phyloP scores from a whole-genome alignment of 176 grass and related monocot genomes.

The Thalia dealbata region DNA sequence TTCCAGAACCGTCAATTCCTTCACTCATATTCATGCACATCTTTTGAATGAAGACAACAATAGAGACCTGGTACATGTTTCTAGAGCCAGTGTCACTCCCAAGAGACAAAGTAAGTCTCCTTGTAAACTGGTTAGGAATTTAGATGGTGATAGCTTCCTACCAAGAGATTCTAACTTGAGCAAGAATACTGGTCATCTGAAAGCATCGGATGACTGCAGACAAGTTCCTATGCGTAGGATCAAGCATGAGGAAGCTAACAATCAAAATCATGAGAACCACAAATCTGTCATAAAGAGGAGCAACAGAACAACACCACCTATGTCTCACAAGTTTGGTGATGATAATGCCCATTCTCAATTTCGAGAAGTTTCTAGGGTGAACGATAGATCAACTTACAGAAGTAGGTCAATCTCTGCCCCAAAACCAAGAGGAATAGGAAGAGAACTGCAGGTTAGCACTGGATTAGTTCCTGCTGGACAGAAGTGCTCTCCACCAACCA shows the following conservation, averaged over 20 bases:
- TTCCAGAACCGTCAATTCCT: conserved; percentile 22
- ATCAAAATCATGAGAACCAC: conserved; percentile 23
- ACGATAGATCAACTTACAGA: conserved; percentile 28
- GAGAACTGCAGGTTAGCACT: conserved; percentile 29
- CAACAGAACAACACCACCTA: conserved; percentile 35
- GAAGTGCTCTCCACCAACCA: conserved; percentile 18
- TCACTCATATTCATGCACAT: conserved; percentile 1
- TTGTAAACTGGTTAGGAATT: conserved; percentile 22
- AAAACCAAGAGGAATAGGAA: conserved; percentile 28
- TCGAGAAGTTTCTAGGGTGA: conserved; percentile 9
- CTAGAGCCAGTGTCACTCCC: not conserved
- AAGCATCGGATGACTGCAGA: not conserved
- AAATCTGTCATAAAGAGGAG: conserved; percentile 34
- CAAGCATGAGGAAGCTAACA: conserved; percentile 27
- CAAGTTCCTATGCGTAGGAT: conserved; percentile 30
- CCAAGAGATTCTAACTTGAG: conserved; percentile 13
- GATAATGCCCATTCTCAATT: conserved; percentile 30
- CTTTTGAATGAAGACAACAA: conserved; percentile 10
- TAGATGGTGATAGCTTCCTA: conserved; percentile 27
- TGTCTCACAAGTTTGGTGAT: conserved; percentile 28
- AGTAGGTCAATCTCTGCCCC: conserved; percentile 44
- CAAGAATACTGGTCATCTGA: conserved; percentile 12
- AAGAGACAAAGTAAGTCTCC: conserved; percentile 37
- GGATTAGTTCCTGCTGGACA: conserved; percentile 29
- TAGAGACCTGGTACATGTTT: conserved; percentile 3